Percentiles rank a stretch among this genome's conserved stretches.
Conservation (phyloP, 139 green algal species). For the Haematococcus lacustris region DNA sequence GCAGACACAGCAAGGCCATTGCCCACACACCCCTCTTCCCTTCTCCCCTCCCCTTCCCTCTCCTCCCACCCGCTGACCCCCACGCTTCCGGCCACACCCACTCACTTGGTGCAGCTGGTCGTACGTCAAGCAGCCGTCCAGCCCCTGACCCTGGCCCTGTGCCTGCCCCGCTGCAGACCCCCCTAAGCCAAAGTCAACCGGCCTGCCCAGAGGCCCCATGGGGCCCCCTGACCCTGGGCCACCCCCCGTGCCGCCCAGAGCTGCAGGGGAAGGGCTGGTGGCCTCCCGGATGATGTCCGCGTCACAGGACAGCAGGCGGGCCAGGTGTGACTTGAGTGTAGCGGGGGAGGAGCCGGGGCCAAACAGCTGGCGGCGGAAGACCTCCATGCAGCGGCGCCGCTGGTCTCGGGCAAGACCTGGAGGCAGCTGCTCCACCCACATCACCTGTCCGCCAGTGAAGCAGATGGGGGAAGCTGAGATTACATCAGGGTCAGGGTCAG, state of each 20-base stretch:
- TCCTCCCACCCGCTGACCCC: no score
- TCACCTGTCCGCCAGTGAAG: conserved; percentile 17
- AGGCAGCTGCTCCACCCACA: conserved; percentile 45
- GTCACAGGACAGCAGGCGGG: neutral
- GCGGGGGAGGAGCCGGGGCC: conserved; percentile 12
- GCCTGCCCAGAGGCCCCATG: no score
- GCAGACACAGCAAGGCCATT: no score
- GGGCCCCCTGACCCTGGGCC: no score
- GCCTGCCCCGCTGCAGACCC: neutral
- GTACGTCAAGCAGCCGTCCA: neutral
- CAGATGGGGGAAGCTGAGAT: no score
- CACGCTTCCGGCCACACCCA: no score
- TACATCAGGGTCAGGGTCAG: no score
- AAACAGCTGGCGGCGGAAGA: conserved; percentile 33
- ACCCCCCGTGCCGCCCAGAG: no score
- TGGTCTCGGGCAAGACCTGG: conserved; percentile 32
- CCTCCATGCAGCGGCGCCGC: conserved; percentile 29
- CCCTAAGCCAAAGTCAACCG: neutral
- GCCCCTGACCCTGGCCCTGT: neutral
- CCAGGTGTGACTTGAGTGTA: conserved; percentile 14
- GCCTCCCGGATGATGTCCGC: neutral
- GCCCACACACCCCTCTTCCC: no score
- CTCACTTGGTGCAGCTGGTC: neutral
- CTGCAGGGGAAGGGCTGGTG: no score
- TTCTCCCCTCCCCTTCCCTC: no score